Evolutionary conservation across 1,284 basidiomycete genomes (phyloP).

Genomic region (Boletus semigastroideus): DNA sequence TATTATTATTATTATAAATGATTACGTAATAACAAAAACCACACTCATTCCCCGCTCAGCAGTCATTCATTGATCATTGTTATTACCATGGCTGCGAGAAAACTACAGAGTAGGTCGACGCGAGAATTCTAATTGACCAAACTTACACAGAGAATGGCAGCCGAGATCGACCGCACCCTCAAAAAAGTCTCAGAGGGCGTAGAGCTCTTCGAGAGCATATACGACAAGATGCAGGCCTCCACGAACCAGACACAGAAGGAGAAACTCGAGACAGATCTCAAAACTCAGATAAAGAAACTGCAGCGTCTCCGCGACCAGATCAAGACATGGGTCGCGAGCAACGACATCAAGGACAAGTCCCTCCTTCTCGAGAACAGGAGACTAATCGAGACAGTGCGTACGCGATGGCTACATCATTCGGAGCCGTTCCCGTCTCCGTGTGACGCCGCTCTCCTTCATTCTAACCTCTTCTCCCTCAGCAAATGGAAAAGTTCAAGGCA

Average conservation of each 20-base stretch:
- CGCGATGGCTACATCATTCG: conserved; percentile 3
- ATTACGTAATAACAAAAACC: conserved; percentile 24
- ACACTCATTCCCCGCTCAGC: background rate
- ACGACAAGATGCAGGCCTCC: conserved; percentile 94
- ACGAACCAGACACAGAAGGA: conserved; percentile 96
- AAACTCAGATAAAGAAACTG: conserved; percentile 99
- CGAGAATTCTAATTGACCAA: no score
- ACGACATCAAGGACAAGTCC: conserved; percentile 99
- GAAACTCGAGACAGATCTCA: conserved; percentile 92
- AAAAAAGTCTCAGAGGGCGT: conserved; percentile 95
- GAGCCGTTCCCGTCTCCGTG: background rate
- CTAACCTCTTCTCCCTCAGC: conserved; percentile 50
- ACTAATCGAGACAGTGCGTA: conserved; percentile 94
- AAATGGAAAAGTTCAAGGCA: conserved; percentile 99
- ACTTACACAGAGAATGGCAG: conserved; percentile 39
- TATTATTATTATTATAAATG: no score
- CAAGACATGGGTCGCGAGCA: conserved; percentile 97
- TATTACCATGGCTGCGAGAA: conserved; percentile 72
- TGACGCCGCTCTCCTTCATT: background rate
- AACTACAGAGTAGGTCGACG: conserved; percentile 67
- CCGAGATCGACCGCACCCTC: conserved; percentile 94
- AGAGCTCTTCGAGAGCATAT: conserved; percentile 92
- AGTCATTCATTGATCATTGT: conserved; percentile 17
- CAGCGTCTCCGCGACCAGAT: conserved; percentile 98
- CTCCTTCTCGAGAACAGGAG: conserved; percentile 90